These are phyloP conservation scores for Dictyostelium citrinum DNA, from an alignment of 78 protist genomes.

Conservation along the genomic window DNA sequence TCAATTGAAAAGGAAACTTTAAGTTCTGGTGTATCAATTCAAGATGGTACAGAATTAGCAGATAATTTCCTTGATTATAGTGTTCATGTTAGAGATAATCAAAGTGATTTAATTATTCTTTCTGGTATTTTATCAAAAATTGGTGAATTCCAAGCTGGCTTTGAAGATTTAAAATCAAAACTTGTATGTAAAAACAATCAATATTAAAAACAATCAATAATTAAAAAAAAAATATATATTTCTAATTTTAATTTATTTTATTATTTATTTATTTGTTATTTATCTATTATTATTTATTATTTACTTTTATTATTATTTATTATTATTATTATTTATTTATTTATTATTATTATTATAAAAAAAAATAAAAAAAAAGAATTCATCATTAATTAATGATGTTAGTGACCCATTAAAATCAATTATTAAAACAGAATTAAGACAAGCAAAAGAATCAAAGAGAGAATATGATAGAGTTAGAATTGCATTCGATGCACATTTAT, in stretches of 20 bases:
- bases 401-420: slow-evolving; percentile 67
- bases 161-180: slow-evolving; percentile 72
- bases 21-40: slow-evolving; percentile 62
- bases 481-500: slow-evolving; percentile 52
- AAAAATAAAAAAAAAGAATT: too few species aligned
- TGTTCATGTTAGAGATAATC: slow-evolving; percentile 55
- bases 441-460: slow-evolving; percentile 48
- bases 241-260: too few species aligned
- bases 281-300: too few species aligned
- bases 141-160: slow-evolving; percentile 80
- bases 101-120: slow-evolving; percentile 39
- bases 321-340: too few species aligned
- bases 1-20: slow-evolving; percentile 66
- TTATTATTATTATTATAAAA: too few species aligned
- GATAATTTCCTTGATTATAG: slow-evolving; percentile 71
- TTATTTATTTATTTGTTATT: too few species aligned
- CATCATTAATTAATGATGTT: slow-evolving; percentile 70
- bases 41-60: slow-evolving; percentile 71
- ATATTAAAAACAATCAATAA: too few species aligned
- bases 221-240: too few species aligned
- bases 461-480: slow-evolving; percentile 69
- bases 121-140: slow-evolving; percentile 75
- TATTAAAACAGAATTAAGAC: slow-evolving; percentile 52
- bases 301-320: too few species aligned
- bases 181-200: slow-evolving; percentile 30